phyloP scores from a whole-genome alignment of 1,139 yeast genomes.

The Yamadazyma aaseri region DNA sequence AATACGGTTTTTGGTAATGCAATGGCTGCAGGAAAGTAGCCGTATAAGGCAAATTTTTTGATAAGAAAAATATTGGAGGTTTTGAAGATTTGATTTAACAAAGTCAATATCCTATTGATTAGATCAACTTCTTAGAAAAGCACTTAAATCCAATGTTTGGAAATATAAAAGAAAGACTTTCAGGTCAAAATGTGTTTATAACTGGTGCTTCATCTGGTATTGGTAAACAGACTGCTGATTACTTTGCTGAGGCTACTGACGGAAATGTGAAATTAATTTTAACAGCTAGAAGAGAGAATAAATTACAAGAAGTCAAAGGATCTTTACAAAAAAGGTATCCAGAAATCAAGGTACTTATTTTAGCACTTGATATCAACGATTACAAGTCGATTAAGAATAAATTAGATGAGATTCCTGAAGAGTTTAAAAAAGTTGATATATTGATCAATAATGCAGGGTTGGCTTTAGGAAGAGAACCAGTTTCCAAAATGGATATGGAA shows the following conservation, averaged over 20 bases:
- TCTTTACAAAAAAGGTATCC: constrained; percentile 46
- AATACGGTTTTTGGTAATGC: not conserved
- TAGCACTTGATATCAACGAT: constrained; percentile 57
- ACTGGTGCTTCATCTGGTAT: constrained; percentile 44
- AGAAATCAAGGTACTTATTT: constrained; percentile 42
- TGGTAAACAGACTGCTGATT: constrained; percentile 71
- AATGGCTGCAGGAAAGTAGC: not conserved
- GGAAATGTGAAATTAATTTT: constrained; percentile 63
- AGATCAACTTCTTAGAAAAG: too few relatives aligned
- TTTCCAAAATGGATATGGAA: constrained; percentile 51
- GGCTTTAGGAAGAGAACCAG: constrained; percentile 64
- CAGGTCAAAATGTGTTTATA: constrained; percentile 30
- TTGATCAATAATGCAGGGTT: constrained; percentile 78
- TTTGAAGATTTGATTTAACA: too few relatives aligned
- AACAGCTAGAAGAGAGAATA: constrained; percentile 64
- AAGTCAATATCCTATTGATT: too few relatives aligned
- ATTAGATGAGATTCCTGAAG: constrained; percentile 47
- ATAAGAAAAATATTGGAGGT: too few relatives aligned
- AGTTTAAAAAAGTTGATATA: constrained; percentile 56
- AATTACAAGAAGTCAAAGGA: constrained; percentile 42
- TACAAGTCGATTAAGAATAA: constrained; percentile 47
- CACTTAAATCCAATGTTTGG: too few relatives aligned
- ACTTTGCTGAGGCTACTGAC: constrained; percentile 62
- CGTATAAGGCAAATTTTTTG: too few relatives aligned
- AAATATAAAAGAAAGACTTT: constrained; percentile 24